Base-by-base conservation (phyloP, 352 stramenopile genomes). In the Phytophthora pluvialis region DNA sequence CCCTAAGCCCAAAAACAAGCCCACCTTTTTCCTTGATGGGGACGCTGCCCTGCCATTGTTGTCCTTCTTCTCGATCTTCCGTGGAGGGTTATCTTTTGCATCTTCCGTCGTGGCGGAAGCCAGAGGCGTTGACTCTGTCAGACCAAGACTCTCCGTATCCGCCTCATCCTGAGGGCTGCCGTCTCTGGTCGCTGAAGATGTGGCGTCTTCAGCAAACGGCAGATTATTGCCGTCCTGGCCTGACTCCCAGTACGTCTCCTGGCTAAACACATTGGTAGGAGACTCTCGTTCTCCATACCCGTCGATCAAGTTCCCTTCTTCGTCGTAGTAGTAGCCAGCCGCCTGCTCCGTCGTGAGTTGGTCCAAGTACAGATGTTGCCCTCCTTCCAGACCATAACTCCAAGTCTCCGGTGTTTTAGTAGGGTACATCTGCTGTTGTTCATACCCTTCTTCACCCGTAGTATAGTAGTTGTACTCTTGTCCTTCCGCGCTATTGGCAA, bases 231-330 rank as follows among this genome's bases (percentile, higher is more conserved):
- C 70, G 49, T 75, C 70, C 1, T 72, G 67, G 33, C 82, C 63
- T 11, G 81, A 70, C 26, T 83, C 60, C 75, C 78, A 86, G 28
- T 89, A 89, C 2, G 67, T 42, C 44, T 84, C 73, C 28, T 88
- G 72, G 16, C 65, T 72, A 48, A 89, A 87, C 1, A 70, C 66
- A 36, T 55, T 65, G 4, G 49, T 64, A 2, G 57, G 48, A 1
- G 54, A 71, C 31, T 60, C 59, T 25, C 48, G 42, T 31, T 50
- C 60, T 18, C 44, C 64, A 50, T 77, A 60, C 4, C 47, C 48
- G 11, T 53, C 40, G 11, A 65, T 52, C 11, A 66, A 49, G n/a
- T 73, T 66, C 4, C 60, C 65, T 36, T 57, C 26, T 26, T 70
- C 57, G 47, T 76, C 62, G 51, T 71, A 73, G 32, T 76, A 71